phyloP scores from a whole-genome alignment of 805 yeast species.

The Tetrapisispora nanseiensis region DNA sequence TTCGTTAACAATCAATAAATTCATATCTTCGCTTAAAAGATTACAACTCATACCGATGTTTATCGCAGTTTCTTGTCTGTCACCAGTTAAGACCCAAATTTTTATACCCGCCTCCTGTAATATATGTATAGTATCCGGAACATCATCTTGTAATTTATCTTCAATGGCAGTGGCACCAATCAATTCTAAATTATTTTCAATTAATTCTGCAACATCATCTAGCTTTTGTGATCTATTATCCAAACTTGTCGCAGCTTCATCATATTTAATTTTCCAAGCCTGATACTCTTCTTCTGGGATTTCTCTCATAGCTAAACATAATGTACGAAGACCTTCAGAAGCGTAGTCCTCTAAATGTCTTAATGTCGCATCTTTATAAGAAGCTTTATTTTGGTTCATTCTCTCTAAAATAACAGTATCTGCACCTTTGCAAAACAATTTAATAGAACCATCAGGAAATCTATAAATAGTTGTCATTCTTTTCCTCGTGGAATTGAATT shows the following conservation, averaged over 20 bases:
- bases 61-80: conserved; percentile 96
- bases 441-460: conserved; percentile 86
- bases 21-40: conserved; percentile 91
- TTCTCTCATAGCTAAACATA: conserved; percentile 82
- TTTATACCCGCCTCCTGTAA: conserved; percentile 95
- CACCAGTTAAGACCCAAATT: conserved; percentile 97
- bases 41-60: conserved; percentile 98
- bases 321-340: conserved; percentile 86
- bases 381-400: conserved; percentile 53
- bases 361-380: conserved; percentile 73
- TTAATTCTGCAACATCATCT: conserved; percentile 81
- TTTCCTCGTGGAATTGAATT: conserved; percentile 93
- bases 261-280: conserved; percentile 56
- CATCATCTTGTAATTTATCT: conserved; percentile 95
- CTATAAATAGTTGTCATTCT: conserved; percentile 94
- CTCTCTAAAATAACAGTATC: conserved; percentile 92
- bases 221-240: conserved; percentile 63
- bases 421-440: conserved; percentile 93
- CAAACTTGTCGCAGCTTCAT: conserved; percentile 75
- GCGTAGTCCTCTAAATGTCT: conserved; percentile 94
- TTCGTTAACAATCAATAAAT: conserved; percentile 79
- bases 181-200: conserved; percentile 69
- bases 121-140: conserved; percentile 93
- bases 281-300: conserved; percentile 70
- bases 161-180: conserved; percentile 98